Evolutionary conservation across 352 stramenopile species (phyloP), one percentile per base, ranked within the genome.

Genomic region (Peronospora farinosa): DNA sequence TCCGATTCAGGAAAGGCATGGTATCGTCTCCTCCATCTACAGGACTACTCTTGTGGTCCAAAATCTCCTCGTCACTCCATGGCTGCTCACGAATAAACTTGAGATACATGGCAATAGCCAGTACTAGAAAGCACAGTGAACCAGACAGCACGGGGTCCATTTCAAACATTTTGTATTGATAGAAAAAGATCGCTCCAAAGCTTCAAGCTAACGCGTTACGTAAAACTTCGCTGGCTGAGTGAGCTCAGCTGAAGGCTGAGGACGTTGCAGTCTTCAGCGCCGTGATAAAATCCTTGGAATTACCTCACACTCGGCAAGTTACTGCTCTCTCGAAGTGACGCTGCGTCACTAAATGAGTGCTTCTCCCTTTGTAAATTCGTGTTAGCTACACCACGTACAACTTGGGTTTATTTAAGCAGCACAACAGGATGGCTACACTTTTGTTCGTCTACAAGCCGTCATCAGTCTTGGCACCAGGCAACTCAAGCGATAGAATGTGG

Each of bases 71-170:
- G 40, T 84, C 77, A 38, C 66, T 40, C 66, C 69, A 72, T 46
- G 70, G 75, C 51, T 86, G 72, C 56, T 88, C 76, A 42, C 80
- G 74, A 50, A 93, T 87, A 47, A 93, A 93, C 50, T 88, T 87
- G 52, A 93, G 74, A 64, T 93, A 93, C 82, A 93, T 88, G 52
- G 84, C 73, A 49, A 93, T 84, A 46, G 82, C 80, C 40, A 93
- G 64, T 60, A 88, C 78, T 40, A 93, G 60, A 57, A 93, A 93
- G 55, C 82, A 93, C 21, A 93, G 67, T 61, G 82, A 93, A n/a
- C 82, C 82, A 23, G 82, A 86, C 30, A 93, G 67, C 55, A 93
- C 82, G 8, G 81, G 82, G 64, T 93, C 82, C 76, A 93, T 88
- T 21, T 51, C 55, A 37, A 62, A 62, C 51, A 60, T 46, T 19